Base-by-base conservation (phyloP, 106 monocot species). In the Chionographis japonica region DNA sequence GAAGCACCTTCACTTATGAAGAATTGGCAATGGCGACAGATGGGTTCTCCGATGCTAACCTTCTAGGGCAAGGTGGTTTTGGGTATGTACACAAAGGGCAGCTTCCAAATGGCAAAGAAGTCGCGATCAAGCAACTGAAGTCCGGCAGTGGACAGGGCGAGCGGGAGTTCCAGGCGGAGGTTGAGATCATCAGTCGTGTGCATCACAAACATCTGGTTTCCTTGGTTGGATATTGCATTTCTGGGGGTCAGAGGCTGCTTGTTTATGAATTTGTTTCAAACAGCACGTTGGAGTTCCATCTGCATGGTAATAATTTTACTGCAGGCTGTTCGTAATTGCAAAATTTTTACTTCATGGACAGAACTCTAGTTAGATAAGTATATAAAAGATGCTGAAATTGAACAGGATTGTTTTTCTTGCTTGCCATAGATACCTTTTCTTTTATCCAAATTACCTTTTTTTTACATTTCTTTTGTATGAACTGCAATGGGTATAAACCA, bases 81-180 rank as follows among this genome's bases (percentile, higher is more conserved):
- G 80, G 83, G 6, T 78, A 72, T 56, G 83, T 84, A 20, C 75
- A 75, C 67, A 84, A 52, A 68, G 79, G 83, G 56, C 40, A 78
- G 27, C 74, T 83, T 7, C 78, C 71, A 0, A 75, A 83, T 58
- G 83, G 79, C 0, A 84, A 71, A 49, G 83, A 84, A 6, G 71
- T 84, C 13, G 83, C 83, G 0, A 56, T 79, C 15, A 84, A 84
- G 67, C 79, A 79, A 37, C 67, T 84, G 62, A 84, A 75, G 67
- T 15, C 71, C 10, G 83, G 79, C 18, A 79, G 83, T 37, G 83
- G 83, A 3, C 83, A 84, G 71, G 83, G 83, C 9, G 83, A 84
- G 66, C 78, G 83, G 27, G 83, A 84, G 59, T 84, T 84, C 58
- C 83, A 84, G 41, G 83, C 83, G 13, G 83, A 84, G 67, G 83